Conservation (phyloP, 495 filamentous ascomycete genomes). For the Aspergillus incahuasiensis region DNA sequence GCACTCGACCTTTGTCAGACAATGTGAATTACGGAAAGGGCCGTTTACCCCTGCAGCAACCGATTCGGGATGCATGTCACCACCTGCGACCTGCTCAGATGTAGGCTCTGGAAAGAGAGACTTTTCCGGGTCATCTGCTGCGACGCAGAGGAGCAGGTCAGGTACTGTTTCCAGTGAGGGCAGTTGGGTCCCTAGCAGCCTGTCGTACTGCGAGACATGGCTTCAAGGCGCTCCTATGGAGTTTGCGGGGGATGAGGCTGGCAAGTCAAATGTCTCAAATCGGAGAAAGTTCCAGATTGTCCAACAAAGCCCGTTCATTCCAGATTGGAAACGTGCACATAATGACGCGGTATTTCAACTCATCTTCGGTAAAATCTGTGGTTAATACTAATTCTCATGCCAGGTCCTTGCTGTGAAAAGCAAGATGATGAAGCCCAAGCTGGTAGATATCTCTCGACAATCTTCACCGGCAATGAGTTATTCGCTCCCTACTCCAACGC, state of each 20-base stretch:
- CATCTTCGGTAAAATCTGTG: conserved; percentile 3
- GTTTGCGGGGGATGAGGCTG: conserved; percentile 21
- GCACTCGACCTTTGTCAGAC: conserved; percentile 33
- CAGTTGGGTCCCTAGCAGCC: conserved; percentile 40
- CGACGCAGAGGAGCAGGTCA: conserved; percentile 31
- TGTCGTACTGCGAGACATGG: conserved; percentile 43
- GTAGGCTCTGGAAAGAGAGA: conserved; percentile 11
- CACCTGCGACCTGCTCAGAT: conserved; percentile 15
- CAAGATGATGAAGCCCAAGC: conserved; percentile 36
- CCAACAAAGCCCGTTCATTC: conserved; percentile 35
- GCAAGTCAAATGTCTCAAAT: conserved; percentile 28
- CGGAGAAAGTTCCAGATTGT: conserved; percentile 41
- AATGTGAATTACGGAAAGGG: conserved; percentile 23
- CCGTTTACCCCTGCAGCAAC: conserved; percentile 13
- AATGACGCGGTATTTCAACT: conserved; percentile 27
- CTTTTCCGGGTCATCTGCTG: conserved; percentile 16
- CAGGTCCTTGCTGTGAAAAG: conserved; percentile 41
- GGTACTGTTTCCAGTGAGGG: conserved; percentile 40
- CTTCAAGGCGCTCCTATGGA: conserved; percentile 39
- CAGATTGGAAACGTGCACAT: conserved; percentile 23
- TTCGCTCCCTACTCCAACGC: conserved; percentile 22
- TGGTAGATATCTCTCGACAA: conserved; percentile 43
- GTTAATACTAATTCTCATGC: conserved; percentile 5
- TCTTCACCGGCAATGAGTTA: conserved; percentile 30
- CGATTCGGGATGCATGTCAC: conserved; percentile 10